phyloP scores from a whole-genome alignment of 768 basidiomycete genomes.

The Serendipita sp. region DNA sequence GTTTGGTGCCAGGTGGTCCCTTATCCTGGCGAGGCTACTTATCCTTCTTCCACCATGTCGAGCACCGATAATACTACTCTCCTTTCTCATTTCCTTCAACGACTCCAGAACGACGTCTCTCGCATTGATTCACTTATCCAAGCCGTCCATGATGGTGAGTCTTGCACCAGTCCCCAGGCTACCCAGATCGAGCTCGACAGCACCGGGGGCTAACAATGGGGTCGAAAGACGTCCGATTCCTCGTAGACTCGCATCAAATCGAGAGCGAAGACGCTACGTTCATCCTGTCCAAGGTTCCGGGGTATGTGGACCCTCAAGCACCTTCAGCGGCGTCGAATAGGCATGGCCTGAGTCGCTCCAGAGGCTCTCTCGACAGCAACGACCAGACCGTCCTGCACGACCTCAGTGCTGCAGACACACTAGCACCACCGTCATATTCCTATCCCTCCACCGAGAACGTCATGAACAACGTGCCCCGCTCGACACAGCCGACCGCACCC shows the following conservation, averaged over 20 bases:
- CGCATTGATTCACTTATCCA: constrained; percentile 7
- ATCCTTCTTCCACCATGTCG: neutral
- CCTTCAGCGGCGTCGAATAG: neutral
- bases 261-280: neutral
- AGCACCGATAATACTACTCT: neutral
- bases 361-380: neutral
- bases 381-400: neutral
- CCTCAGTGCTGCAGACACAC: neutral
- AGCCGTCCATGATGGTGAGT: neutral
- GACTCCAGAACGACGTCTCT: neutral
- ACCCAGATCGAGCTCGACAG: neutral
- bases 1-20: neutral
- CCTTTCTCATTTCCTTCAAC: constrained; percentile 2
- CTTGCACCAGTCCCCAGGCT: neutral
- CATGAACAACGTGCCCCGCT: constrained; percentile 5
- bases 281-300: constrained; percentile 3
- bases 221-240: neutral
- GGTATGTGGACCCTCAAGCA: neutral
- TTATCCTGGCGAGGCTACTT: neutral
- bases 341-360: neutral
- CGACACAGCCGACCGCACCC: neutral
- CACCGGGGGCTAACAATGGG: neutral
- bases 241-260: neutral
- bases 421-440: constrained; percentile 2
- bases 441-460: constrained; percentile 2